Evolutionary conservation across 2,329 filamentous ascomycete species (phyloP).

Genomic region (Sclerotiophoma versabilis): DNA sequence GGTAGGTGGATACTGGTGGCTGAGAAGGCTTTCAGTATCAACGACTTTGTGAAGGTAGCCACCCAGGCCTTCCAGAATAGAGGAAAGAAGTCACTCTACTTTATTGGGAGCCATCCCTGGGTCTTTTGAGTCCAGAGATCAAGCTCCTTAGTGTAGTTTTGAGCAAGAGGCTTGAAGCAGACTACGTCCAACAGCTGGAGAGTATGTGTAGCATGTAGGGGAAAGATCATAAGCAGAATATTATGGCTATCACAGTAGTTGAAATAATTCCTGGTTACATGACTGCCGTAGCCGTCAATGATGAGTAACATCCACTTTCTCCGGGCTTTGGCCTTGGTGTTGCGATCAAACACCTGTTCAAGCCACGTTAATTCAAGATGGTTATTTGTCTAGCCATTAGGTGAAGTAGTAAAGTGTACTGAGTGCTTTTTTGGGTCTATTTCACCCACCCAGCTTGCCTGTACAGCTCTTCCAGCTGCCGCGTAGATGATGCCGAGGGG

Average conservation of each 20-base stretch:
- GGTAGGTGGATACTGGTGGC: conserved; percentile 7
- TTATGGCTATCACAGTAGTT: conserved; percentile 18
- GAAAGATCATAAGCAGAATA: conserved; percentile 14
- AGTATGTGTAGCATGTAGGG: too few species aligned
- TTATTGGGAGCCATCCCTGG: neutral
- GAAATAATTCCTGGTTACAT: conserved; percentile 12
- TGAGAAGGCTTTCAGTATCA: conserved; percentile 7
- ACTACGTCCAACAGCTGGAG: conserved; percentile 8
- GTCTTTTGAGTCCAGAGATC: neutral
- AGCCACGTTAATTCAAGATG: neutral
- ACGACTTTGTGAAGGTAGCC: neutral
- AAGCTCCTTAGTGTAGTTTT: conserved; percentile 3
- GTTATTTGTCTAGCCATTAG: neutral
- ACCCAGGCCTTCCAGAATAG: conserved; percentile 1
- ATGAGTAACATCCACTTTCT: too few species aligned
- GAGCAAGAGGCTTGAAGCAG: conserved; percentile 3
- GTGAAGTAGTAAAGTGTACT: conserved; percentile 1
- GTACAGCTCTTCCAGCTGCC: too few species aligned
- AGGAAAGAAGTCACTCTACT: conserved; percentile 6
- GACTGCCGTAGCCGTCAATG: too few species aligned
- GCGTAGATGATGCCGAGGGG: too few species aligned
- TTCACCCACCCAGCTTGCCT: too few species aligned
- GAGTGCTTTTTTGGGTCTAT: too few species aligned
- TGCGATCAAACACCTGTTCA: too few species aligned
- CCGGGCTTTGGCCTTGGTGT: too few species aligned